Percentiles rank a stretch among this genome's conserved stretches.
Evolutionary conservation across 1,139 yeast genomes (phyloP).

Genomic region (Pichia sp.): DNA sequence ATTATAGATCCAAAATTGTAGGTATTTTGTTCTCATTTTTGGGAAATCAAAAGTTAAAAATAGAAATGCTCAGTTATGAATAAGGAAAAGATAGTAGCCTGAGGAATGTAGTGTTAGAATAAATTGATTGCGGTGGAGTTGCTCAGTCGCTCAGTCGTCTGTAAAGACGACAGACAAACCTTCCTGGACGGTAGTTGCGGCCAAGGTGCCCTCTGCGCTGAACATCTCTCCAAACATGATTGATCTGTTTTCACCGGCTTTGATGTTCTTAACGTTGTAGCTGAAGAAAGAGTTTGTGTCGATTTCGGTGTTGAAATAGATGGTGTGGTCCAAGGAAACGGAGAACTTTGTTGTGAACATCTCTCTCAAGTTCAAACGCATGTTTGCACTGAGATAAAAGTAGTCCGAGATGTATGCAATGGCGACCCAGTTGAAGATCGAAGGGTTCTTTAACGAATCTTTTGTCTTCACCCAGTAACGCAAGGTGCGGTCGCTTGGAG

Average conservation of each 20-base stretch:
- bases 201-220: constrained; percentile 46
- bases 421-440: constrained; percentile 50
- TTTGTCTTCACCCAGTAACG: constrained; percentile 44
- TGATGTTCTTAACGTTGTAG: constrained; percentile 46
- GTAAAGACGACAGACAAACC: constrained; percentile 40
- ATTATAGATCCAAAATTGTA: neutral
- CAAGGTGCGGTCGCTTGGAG: constrained; percentile 39
- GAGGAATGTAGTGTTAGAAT: neutral
- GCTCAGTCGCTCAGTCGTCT: neutral
- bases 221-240: constrained; percentile 59
- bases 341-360: constrained; percentile 43
- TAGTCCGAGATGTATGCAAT: constrained; percentile 62
- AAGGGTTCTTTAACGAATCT: constrained; percentile 33
- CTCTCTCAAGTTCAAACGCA: constrained; percentile 40
- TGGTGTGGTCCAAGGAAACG: constrained; percentile 63
- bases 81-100: neutral
- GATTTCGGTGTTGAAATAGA: constrained; percentile 61
- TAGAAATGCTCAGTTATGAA: no score
- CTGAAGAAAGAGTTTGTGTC: constrained; percentile 50
- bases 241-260: constrained; percentile 52
- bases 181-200: constrained; percentile 66
- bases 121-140: neutral
- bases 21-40: neutral
- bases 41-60: no score
- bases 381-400: constrained; percentile 47